Evolutionary conservation across 2,329 filamentous ascomycete genomes (phyloP).

Genomic region (Drechmeria coniospora): DNA sequence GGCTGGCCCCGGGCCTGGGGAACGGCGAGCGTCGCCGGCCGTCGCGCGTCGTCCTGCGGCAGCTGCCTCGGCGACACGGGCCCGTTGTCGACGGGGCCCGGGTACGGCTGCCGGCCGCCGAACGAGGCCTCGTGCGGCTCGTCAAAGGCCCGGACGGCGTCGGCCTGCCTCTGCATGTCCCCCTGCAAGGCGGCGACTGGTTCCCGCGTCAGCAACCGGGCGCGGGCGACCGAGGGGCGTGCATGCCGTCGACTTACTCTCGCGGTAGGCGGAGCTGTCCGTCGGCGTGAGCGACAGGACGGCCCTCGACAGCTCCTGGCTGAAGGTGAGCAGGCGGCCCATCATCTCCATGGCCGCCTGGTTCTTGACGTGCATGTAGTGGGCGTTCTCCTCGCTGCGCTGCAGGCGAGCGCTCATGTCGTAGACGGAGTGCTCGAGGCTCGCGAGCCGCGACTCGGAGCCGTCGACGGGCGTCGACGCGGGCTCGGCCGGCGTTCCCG

Average conservation of each 20-base stretch:
- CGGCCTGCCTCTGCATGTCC: conserved; percentile 46
- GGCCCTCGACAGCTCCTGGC: conserved; percentile 66
- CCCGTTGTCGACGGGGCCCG: conserved; percentile 53
- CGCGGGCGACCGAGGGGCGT: conserved; percentile 3
- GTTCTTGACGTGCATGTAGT: conserved; percentile 66
- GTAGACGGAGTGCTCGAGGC: conserved; percentile 68
- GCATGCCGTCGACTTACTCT: conserved; percentile 44
- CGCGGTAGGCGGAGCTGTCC: conserved; percentile 65
- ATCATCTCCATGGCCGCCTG: conserved; percentile 72
- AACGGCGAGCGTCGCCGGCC: conserved; percentile 52
- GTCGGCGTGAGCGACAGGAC: conserved; percentile 59
- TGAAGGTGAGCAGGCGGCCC: conserved; percentile 55
- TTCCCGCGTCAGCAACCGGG: background rate
- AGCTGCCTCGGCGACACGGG: conserved; percentile 80
- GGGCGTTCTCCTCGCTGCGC: conserved; percentile 69
- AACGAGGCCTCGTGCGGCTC: conserved; percentile 55
- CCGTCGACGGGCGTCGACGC: conserved; percentile 58
- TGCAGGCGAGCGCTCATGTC: conserved; percentile 63
- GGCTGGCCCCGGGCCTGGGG: conserved; percentile 42
- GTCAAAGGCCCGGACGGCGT: conserved; percentile 39
- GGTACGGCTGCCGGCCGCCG: conserved; percentile 51
- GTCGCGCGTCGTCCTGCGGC: conserved; percentile 69
- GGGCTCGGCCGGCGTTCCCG: conserved; percentile 71
- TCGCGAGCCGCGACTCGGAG: conserved; percentile 57
- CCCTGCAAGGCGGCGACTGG: conserved; percentile 39